A percentile compares a stretch with the other conserved stretches of the same genome.
Evolutionary conservation across 306 rosid species (phyloP).

Genomic region (Sindora glabra): DNA sequence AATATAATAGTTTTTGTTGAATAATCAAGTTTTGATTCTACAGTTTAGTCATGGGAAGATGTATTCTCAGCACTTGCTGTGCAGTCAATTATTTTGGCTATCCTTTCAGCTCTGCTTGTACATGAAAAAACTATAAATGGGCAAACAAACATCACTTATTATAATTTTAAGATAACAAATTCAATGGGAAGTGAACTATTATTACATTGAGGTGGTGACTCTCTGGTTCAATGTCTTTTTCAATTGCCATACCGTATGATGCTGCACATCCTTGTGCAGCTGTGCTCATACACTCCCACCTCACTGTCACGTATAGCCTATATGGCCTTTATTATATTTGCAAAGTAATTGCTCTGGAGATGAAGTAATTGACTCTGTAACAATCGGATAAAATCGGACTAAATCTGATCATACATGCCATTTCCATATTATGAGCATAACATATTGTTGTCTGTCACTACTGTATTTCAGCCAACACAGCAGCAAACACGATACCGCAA

Average conservation of each 20-base stretch:
- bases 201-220: too few relatives aligned
- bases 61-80: neutral
- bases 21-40: neutral
- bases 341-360: too few relatives aligned
- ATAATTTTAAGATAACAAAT: too few relatives aligned
- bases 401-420: neutral
- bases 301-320: too few relatives aligned
- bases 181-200: too few relatives aligned
- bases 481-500: conserved; percentile 95
- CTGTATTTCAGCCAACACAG: conserved; percentile 66
- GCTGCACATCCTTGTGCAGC: too few relatives aligned
- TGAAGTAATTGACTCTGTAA: too few relatives aligned
- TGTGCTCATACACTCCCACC: too few relatives aligned
- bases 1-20: neutral
- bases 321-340: too few relatives aligned
- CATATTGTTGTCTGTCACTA: neutral
- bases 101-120: neutral
- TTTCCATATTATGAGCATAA: neutral
- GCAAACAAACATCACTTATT: too few relatives aligned
- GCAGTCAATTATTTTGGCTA: neutral
- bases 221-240: too few relatives aligned
- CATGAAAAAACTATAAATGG: neutral
- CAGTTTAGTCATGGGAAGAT: neutral
- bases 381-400: neutral
- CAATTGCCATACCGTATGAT: too few relatives aligned